Percentiles rank a stretch among this genome's conserved stretches.
Evolutionary conservation across 352 stramenopile species (phyloP).

Genomic region (Pythium rhizo-oryzae): DNA sequence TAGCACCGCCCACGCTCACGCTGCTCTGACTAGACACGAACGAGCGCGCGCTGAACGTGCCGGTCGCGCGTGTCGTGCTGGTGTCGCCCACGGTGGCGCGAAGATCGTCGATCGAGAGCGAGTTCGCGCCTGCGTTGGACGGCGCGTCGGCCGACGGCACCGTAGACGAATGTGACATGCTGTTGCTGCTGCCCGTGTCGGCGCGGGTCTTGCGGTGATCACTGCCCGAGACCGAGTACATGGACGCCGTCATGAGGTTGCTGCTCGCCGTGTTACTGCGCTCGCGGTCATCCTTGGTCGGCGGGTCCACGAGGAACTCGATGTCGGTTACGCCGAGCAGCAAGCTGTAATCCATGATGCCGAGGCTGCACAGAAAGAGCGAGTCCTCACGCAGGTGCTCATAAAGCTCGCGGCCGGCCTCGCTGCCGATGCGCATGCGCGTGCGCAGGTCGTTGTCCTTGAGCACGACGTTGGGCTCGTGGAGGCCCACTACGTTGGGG

Average conservation of each 20-base stretch:
- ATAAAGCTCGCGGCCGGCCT: conserved; percentile 61
- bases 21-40: conserved; percentile 8
- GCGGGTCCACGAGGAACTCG: conserved; percentile 77
- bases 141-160: conserved; percentile 8
- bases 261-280: conserved; percentile 40
- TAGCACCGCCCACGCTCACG: conserved; percentile 2
- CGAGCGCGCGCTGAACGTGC: conserved; percentile 20
- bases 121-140: neutral
- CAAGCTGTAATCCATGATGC: conserved; percentile 93
- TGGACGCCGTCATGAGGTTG: conserved; percentile 14
- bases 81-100: neutral
- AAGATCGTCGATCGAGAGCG: conserved; percentile 5
- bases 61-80: conserved; percentile 17
- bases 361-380: conserved; percentile 68
- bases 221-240: conserved; percentile 5
- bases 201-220: conserved; percentile 10
- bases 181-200: conserved; percentile 18
- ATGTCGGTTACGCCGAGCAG: conserved; percentile 87
- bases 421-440: conserved; percentile 71
- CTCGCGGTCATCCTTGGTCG: neutral
- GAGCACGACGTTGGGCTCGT: conserved; percentile 86
- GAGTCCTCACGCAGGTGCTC: conserved; percentile 76
- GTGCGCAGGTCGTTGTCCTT: conserved; percentile 88
- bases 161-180: conserved; percentile 1
- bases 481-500: conserved; percentile 73